phyloP scores from a whole-genome alignment of 441 rosid genomes.

The Dalechampia spathulata region DNA sequence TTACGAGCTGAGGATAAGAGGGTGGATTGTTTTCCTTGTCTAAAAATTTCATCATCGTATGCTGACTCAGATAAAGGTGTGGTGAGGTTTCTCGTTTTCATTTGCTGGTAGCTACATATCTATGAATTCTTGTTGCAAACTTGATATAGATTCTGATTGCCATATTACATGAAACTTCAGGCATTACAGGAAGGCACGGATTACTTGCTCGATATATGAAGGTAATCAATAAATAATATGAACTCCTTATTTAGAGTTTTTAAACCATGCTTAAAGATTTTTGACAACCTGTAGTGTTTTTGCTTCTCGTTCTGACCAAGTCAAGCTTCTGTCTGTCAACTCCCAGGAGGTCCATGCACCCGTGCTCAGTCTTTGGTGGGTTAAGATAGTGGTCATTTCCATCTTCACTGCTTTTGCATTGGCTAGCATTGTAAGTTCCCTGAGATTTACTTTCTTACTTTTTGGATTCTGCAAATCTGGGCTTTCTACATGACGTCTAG shows the following conservation, averaged over 20 bases:
- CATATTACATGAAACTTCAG: conserved; percentile 39
- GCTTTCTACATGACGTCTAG: conserved; percentile 7
- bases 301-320: conserved; percentile 5
- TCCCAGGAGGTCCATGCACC: conserved; percentile 87
- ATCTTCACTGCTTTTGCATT: conserved; percentile 70
- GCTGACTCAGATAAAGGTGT: conserved; percentile 65
- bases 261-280: too few relatives aligned
- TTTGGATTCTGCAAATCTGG: conserved; percentile 6
- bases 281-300: too few relatives aligned
- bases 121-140: conserved; percentile 12
- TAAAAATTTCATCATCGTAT: conserved; percentile 46
- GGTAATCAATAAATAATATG: too few relatives aligned
- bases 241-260: too few relatives aligned
- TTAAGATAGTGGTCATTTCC: conserved; percentile 64
- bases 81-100: not conserved
- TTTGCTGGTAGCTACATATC: not conserved
- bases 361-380: conserved; percentile 70
- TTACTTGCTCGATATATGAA: conserved; percentile 88
- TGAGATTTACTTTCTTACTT: conserved; percentile 13
- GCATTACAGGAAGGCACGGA: conserved; percentile 55
- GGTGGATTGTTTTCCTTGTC: conserved; percentile 93
- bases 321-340: conserved; percentile 19
- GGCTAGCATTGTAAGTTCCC: conserved; percentile 89
- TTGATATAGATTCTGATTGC: conserved; percentile 22
- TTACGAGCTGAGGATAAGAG: conserved; percentile 67